Evolutionary conservation across 306 rosid genomes (phyloP), one percentile per base, ranked within the genome.

Genomic region (Acmispon strigosus): DNA sequence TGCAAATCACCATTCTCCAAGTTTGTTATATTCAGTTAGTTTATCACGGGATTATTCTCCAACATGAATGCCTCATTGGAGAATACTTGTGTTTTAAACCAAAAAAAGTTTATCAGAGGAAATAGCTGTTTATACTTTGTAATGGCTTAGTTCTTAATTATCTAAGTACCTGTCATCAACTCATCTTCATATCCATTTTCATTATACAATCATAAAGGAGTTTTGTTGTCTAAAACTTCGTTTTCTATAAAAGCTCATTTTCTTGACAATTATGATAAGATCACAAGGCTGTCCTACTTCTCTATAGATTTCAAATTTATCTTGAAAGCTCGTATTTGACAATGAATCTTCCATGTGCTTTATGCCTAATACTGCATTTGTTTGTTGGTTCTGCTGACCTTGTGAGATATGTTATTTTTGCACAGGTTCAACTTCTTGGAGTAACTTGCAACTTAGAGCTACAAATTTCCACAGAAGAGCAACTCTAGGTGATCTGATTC

Each of bases 361-460:
- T 8, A 16, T 50, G 10, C 49, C 34, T 32, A 24, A 55, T 37
- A 7, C 13, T 48, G 18, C 71, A 43, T 41, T 17, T 9, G 5
- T 47, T 41, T 62, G 47, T 37, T 39, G 15, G 19, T 43, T 53
- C 27, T 16, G 9, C 77, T 63, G 54, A 82, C 56, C 24, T 60
- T 45, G 52, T 47, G 64, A 34, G 55, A 13, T 55, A 36, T 13
- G 10, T 5, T 49, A 17, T 60, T 49, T 66, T 74, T 69, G 75
- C 32, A n/a, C 79, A 82, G 92, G 82, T 58, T 78, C 90, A 66
- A 71, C 49, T 50, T 47, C 60, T 16, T 82, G 80, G 81, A 79
- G 67, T 65, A 66, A 66, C 79, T 68, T 84, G 63, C 83, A 70
- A 57, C 84, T 82, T 24, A 77, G 75, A 73, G 66, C 77, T 2